Percentiles rank a stretch among this genome's conserved stretches.
These are phyloP conservation scores for Vitis labrusca DNA, from an alignment of 164 flowering plant species.

Conservation along the genomic window DNA sequence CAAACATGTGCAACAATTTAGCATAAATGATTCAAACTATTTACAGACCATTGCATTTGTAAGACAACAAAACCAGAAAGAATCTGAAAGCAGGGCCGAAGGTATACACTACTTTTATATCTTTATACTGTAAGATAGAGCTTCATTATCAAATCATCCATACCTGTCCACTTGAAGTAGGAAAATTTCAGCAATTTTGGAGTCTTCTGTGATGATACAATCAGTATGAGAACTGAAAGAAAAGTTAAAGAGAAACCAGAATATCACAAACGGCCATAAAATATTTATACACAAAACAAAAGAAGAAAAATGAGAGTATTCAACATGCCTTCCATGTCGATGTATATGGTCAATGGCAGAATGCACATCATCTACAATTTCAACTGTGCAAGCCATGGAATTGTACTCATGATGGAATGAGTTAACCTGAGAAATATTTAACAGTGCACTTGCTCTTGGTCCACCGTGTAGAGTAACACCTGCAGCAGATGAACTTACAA, in stretches of 20 bases:
- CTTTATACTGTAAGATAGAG: background rate
- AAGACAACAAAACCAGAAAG: too few species aligned
- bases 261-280: background rate
- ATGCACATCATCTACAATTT: slow-evolving; percentile 75
- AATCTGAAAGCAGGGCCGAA: background rate
- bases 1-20: background rate
- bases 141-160: background rate
- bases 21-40: too few species aligned
- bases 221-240: slow-evolving; percentile 79
- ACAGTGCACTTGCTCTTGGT: slow-evolving; percentile 49
- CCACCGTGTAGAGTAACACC: slow-evolving; percentile 78
- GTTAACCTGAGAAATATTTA: slow-evolving; percentile 48
- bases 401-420: slow-evolving; percentile 81
- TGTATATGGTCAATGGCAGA: slow-evolving; percentile 86
- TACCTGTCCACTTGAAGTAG: slow-evolving; percentile 80
- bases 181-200: slow-evolving; percentile 61
- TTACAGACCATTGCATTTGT: too few species aligned
- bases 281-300: background rate
- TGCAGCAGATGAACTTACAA: slow-evolving; percentile 22
- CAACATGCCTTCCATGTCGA: slow-evolving; percentile 71
- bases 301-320: background rate
- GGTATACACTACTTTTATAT: background rate
- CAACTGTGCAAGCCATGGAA: slow-evolving; percentile 74
- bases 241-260: background rate
- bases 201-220: slow-evolving; percentile 74